Evolutionary conservation across 345 rosid genomes (phyloP), one percentile per base, ranked within the genome.

Genomic region (Diplotaxis tenuifolia): DNA sequence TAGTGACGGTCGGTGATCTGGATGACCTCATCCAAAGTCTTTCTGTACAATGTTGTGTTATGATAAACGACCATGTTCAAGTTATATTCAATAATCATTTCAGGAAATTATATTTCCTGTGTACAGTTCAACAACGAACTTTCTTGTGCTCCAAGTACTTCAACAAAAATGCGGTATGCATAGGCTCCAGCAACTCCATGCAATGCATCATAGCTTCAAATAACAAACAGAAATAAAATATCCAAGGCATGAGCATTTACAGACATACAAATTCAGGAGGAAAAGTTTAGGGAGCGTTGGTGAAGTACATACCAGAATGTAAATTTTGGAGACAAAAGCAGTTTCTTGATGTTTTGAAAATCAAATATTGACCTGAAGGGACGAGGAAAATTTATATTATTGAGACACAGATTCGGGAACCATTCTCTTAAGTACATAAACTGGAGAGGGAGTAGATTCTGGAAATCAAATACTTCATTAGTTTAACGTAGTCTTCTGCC

Each of bases 151-250:
- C 97, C 92, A 64, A 93, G 91, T 82, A 88, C 96, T 83, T 91
- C 88, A 62, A 93, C 96, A 80, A 94, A 94, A 67, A 94, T 91
- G 2, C 84, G 80, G 16, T 86, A 82, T 72, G 98, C 97, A 78
- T 94, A 94, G 16, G 92, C 95, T 70, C 97, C 98, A 82, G 83
- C 98, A 78, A 89, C 98, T 77, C 97, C 98, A 80, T 94, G 97
- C 27, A 94, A 62, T 60, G 93, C 97, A 76, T 94, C 98, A 81
- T 82, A 89, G 73, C 98, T 88, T 83, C 71, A 78, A 72, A 5
- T n/a, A 80, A 62, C 21, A 62, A 40, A 56, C 49, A 14, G 21
- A 73, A 56, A 59, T 45, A 40, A 22, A 59, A 25, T 38, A 76
- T 45, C 42, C 57, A 34, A 50, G 19, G 63, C 50, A 65, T 31